Conservation (phyloP, 1,284 basidiomycete genomes). For the Pascua sp. region DNA sequence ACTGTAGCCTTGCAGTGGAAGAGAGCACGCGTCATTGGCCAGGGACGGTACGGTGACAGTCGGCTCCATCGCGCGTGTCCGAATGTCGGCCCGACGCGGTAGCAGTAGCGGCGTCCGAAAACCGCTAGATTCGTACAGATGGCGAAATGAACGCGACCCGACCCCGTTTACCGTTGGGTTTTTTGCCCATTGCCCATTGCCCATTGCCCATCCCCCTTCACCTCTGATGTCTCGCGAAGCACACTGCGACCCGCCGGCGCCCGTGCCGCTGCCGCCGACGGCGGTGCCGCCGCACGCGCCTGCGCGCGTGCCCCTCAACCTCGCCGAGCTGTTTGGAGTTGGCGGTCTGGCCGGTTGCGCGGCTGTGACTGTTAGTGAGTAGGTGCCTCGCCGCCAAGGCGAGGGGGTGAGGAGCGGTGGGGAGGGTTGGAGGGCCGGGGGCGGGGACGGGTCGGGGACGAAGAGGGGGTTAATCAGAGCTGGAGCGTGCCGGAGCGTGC, state of each 20-base stretch:
- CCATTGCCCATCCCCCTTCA: neutral
- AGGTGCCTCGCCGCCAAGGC: too few species aligned
- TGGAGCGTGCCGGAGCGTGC: too few species aligned
- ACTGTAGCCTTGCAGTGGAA: too few species aligned
- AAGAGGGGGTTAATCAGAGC: neutral
- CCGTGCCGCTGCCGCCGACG: neutral
- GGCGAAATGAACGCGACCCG: neutral
- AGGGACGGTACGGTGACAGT: too few species aligned
- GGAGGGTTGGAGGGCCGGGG: neutral
- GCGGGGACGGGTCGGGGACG: too few species aligned
- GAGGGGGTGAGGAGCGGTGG: neutral
- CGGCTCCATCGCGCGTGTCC: too few species aligned
- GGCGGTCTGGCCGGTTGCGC: conserved; percentile 84
- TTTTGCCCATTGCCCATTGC: neutral
- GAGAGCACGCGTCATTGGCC: too few species aligned
- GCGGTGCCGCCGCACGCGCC: neutral
- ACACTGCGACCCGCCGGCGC: conserved; percentile 1
- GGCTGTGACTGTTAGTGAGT: conserved; percentile 62
- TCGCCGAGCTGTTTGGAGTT: conserved; percentile 71
- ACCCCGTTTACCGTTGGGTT: neutral
- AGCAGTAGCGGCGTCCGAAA: too few species aligned
- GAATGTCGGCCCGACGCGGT: too few species aligned
- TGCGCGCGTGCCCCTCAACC: conserved; percentile 29
- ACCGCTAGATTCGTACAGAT: too few species aligned
- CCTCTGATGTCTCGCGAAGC: neutral